Evolutionary conservation across 345 rosid genomes (phyloP).

Genomic region (Sonneratia alba): DNA sequence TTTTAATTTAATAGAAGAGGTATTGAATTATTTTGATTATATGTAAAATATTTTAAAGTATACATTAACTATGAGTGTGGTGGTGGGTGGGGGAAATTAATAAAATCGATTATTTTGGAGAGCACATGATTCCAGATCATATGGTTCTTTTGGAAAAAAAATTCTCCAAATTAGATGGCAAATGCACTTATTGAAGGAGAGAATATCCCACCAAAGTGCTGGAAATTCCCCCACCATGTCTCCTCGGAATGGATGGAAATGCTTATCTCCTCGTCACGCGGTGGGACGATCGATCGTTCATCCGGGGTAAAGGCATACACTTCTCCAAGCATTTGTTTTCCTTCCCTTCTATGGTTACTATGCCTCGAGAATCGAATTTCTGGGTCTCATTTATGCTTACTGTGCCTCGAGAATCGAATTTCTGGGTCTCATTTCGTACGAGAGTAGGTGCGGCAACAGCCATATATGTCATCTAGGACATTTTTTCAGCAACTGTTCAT

Average conservation of each 20-base stretch:
- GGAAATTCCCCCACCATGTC: slow-evolving; percentile 1
- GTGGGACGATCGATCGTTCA: neutral
- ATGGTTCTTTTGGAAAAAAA: neutral
- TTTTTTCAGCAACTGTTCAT: neutral
- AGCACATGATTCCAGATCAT: neutral
- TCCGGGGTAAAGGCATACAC: neutral
- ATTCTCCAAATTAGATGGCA: slow-evolving; percentile 1
- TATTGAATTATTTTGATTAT: too few relatives aligned
- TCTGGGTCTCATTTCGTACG: neutral
- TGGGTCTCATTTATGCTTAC: too few relatives aligned
- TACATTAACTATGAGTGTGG: neutral
- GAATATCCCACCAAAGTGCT: slow-evolving; percentile 1
- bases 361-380: neutral
- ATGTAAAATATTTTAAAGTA: neutral
- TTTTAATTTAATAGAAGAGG: too few relatives aligned
- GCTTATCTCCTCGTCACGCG: slow-evolving; percentile 1
- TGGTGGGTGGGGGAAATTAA: neutral
- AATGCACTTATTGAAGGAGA: neutral
- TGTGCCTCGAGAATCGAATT: neutral
- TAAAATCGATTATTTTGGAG: neutral
- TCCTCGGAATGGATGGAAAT: neutral
- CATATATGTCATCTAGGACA: neutral
- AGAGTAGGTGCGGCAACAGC: neutral
- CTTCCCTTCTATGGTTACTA: neutral
- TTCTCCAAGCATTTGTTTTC: neutral